Base-by-base conservation (phyloP, 2,329 filamentous ascomycete genomes). In the Botryotinia calthae region DNA sequence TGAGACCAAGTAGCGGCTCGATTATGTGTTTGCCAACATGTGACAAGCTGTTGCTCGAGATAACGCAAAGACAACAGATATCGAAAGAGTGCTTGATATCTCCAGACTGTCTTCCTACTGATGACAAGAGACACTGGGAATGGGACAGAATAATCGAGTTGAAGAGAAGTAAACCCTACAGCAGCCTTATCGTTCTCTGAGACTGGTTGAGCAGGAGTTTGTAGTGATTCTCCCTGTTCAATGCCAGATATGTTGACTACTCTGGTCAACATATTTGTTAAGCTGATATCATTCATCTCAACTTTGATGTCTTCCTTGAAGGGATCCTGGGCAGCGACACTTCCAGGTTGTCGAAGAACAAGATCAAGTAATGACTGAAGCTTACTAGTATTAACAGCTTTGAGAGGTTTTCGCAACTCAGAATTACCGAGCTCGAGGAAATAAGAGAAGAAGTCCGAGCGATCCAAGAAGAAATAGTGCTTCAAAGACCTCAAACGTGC, bases 261-360 rank as follows among this genome's bases (percentile, higher is more conserved):
- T 70, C 95, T 91, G 87, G 98, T 97, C 73, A 99, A 85, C 84
- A 94, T 97, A 80, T 97, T 97, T 20, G 94, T 97, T 63, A 99
- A 88, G 9, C 94, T 93, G 56, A 95, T 91, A 78, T 97, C 94
- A 81, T 98, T 98, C 92, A 98, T 98, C 79, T 95, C 91, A 34
- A 99, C 94, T 82, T 97, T 97, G 82, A 99, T 93, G 80, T 99
- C 95, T 83, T 99, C 96, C 81, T 98, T 99, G 86, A 97, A 99
- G 0, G 95, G 94, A 81, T 99, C 96, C 73, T 97, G 88, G 0
- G 95, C 94, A 22, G 97, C 95, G 65, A 97, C 92, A 78, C 93
- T 98, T 59, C 96, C 96, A 2, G 96, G 94, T 79, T 99, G 96
- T n/a, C 96, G 93, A 67, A 99, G 87, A 0, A 98, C 95, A 40